These are phyloP conservation scores for Fusarium longipes DNA, from an alignment of 2,329 filamentous ascomycete species.

Conservation along the genomic window DNA sequence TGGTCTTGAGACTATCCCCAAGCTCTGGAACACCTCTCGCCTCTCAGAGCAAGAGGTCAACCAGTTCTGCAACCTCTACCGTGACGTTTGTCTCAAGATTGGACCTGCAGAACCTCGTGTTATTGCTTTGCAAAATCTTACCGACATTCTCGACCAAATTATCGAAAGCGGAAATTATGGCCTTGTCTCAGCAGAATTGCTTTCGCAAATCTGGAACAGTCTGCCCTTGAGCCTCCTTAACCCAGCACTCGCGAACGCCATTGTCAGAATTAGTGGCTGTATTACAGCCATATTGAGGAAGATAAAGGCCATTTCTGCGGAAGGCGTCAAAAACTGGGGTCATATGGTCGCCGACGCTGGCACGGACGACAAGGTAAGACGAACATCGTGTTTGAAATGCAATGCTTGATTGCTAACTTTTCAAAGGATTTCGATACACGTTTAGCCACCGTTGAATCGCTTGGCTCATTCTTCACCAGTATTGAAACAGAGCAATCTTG, in stretches of 20 bases:
- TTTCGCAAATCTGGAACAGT: slow-evolving; percentile 57
- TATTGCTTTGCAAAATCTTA: slow-evolving; percentile 60
- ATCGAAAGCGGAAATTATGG: slow-evolving; percentile 45
- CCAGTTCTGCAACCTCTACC: slow-evolving; percentile 57
- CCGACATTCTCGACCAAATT: slow-evolving; percentile 56
- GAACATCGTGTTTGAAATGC: not conserved
- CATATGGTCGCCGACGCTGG: slow-evolving; percentile 61
- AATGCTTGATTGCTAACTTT: slow-evolving; percentile 15
- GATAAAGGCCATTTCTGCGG: slow-evolving; percentile 14
- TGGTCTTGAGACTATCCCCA: slow-evolving; percentile 51
- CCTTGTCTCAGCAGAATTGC: slow-evolving; percentile 48
- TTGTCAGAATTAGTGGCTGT: slow-evolving; percentile 60
- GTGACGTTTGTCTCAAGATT: slow-evolving; percentile 54
- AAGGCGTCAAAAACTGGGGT: slow-evolving; percentile 58
- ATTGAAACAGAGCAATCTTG: slow-evolving; percentile 29
- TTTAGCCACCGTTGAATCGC: slow-evolving; percentile 67
- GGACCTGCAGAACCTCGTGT: slow-evolving; percentile 59
- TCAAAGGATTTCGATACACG: slow-evolving; percentile 72
- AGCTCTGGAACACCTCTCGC: slow-evolving; percentile 47
- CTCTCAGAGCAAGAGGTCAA: slow-evolving; percentile 43
- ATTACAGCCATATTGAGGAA: slow-evolving; percentile 54
- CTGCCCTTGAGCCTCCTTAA: slow-evolving; percentile 56
- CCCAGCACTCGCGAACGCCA: slow-evolving; percentile 62
- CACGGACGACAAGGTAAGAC: slow-evolving; percentile 59
- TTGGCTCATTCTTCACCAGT: slow-evolving; percentile 61